Evolutionary conservation across 106 monocot genomes (phyloP).

Genomic region (Dioscorea zingiberensis): DNA sequence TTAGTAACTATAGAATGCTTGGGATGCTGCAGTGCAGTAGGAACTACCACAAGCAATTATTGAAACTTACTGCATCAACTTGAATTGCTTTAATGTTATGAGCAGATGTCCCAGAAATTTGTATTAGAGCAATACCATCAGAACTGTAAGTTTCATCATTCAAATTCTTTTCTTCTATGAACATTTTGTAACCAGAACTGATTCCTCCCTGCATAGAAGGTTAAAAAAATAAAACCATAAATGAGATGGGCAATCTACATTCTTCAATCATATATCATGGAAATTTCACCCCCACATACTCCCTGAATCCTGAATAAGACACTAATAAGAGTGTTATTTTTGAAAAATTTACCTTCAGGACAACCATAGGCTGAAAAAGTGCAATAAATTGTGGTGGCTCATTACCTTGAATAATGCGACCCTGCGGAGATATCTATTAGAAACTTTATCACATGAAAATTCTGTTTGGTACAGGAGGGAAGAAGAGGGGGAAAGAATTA

Average conservation of each 20-base stretch:
- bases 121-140: slow-evolving; percentile 76
- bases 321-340: too few species aligned
- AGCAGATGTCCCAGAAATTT: slow-evolving; percentile 63
- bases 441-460: background rate
- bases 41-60: too few species aligned
- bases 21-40: too few species aligned
- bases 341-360: slow-evolving; percentile 62
- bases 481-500: slow-evolving; percentile 10
- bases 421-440: slow-evolving; percentile 32
- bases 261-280: too few species aligned
- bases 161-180: slow-evolving; percentile 54
- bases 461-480: background rate
- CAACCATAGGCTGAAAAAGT: slow-evolving; percentile 91
- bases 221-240: background rate
- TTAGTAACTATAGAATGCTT: too few species aligned
- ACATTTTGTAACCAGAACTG: slow-evolving; percentile 83
- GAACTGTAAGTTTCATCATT: slow-evolving; percentile 79
- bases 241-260: too few species aligned
- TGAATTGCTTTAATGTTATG: slow-evolving; percentile 89
- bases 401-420: slow-evolving; percentile 83
- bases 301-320: too few species aligned
- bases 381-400: slow-evolving; percentile 96
- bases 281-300: too few species aligned
- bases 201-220: slow-evolving; percentile 60
- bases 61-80: slow-evolving; percentile 80